Evolutionary conservation across 805 yeast genomes (phyloP), one percentile per base, ranked within the genome.

Genomic region (Sugiyamaella valdiviana): DNA sequence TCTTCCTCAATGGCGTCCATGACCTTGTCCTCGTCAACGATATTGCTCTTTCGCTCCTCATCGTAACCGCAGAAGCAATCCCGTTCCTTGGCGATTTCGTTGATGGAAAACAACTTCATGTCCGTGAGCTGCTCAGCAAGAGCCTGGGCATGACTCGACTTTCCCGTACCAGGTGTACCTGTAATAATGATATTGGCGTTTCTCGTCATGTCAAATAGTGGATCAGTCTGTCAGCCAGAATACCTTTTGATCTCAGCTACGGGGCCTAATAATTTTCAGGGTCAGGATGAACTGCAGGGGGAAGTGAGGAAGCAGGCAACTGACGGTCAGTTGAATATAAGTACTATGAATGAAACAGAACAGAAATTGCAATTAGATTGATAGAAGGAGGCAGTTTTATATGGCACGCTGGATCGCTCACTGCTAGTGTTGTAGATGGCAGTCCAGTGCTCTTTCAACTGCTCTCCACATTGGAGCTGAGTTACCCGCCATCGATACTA

Each of bases 121-220:
- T 74, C 80, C n/a, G 46, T 7, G 22, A 77, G 64, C 48, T 75
- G 78, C 29, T 75, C 70, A 1, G 70, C 75, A 44, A 87, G 70
- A 47, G 71, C 68, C 56, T 79, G 80, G n/a, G 80, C 73, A 62
- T 85, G 95, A 15, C 87, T 78, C 1, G 93, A 76, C 59, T 87
- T 87, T 10, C 95, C 95, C 52, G 93, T 83, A 0, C 95, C 83
- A 20, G 99, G 99, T 2, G 98, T 91, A 3, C 99, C 99, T 2
- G 98, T 93, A 42, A 93, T 77, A 36, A 93, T 78, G 38, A 93
- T 81, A 64, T 93, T 93, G 6, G 96, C 60, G 38, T 53, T 48
- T 9, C 66, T 49, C 10, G 39, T 42, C 51, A 46, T 50, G 3
- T 42, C 6, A n/a, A 37, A 4, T 43, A 5, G 9, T 29, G n/a